Percentiles rank a stretch among this genome's conserved stretches.
Evolutionary conservation across 192 early-diverging fungal genomes (phyloP).

Genomic region (Entophlyctis helioformis): DNA sequence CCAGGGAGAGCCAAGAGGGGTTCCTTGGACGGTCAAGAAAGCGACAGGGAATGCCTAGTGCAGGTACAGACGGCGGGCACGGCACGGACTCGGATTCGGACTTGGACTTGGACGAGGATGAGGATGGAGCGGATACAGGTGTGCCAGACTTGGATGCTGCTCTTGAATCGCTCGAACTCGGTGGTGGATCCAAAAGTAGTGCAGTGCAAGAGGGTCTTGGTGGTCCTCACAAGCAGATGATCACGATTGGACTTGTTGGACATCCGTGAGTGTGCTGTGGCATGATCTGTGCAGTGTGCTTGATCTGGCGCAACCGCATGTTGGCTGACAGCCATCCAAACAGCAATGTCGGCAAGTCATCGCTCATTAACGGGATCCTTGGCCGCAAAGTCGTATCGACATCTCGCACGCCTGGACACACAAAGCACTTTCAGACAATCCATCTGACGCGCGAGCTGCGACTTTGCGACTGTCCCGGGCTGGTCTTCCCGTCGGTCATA

Average conservation of each 20-base stretch:
- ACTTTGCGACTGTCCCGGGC: conserved; percentile 89
- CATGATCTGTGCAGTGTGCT: not conserved
- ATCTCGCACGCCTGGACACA: conserved; percentile 87
- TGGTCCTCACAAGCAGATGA: conserved; percentile 28
- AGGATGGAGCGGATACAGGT: not conserved
- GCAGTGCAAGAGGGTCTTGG: too few relatives aligned
- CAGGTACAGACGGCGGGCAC: too few relatives aligned
- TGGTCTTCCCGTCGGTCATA: conserved; percentile 84
- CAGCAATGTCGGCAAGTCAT: conserved; percentile 84
- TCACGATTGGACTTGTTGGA: conserved; percentile 61
- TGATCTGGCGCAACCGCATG: not conserved
- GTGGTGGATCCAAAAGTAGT: too few relatives aligned
- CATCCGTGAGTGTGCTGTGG: conserved; percentile 16
- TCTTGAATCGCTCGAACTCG: too few relatives aligned
- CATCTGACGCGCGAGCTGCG: conserved; percentile 69
- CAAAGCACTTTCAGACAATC: conserved; percentile 97
- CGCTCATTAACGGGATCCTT: conserved; percentile 83
- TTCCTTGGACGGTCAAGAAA: conserved; percentile 5
- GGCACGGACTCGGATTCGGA: not conserved
- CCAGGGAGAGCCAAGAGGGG: conserved; percentile 7
- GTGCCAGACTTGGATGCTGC: not conserved
- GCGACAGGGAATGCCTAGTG: conserved; percentile 2
- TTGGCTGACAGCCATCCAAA: not conserved
- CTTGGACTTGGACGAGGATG: conserved; percentile 1
- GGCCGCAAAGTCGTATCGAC: conserved; percentile 77